These are phyloP conservation scores for Ocimum tenuiflorum DNA, from an alignment of 257 asterid species.

Conservation along the genomic window DNA sequence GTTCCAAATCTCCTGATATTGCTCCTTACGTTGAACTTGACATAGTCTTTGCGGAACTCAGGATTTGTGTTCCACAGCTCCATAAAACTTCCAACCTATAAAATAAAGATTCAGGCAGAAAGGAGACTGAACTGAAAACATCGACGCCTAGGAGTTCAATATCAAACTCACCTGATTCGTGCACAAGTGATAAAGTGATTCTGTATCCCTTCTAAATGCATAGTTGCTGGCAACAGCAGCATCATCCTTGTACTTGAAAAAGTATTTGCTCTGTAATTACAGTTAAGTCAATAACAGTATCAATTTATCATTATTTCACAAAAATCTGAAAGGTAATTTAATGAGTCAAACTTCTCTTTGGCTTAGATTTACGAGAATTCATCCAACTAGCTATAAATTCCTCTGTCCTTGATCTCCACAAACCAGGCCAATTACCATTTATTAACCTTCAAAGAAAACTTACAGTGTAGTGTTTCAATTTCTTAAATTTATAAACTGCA, in stretches of 20 bases:
- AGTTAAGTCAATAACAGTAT: constrained; percentile 16
- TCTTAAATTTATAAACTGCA: not conserved
- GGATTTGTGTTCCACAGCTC: constrained; percentile 61
- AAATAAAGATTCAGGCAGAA: not conserved
- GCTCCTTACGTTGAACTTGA: constrained; percentile 54
- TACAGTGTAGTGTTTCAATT: not conserved
- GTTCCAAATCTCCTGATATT: constrained; percentile 77
- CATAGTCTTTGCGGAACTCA: constrained; percentile 66
- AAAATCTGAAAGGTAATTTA: not conserved
- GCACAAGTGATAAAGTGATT: constrained; percentile 52
- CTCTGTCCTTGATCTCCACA: not conserved
- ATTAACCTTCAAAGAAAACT: not conserved
- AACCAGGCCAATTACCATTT: not conserved
- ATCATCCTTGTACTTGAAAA: constrained; percentile 55
- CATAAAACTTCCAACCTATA: constrained; percentile 63
- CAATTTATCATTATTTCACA: not conserved
- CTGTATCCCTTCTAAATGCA: constrained; percentile 47
- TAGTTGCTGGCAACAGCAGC: constrained; percentile 46
- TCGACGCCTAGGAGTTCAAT: not conserved
- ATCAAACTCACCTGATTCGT: constrained; percentile 44
- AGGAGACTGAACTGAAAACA: not conserved
- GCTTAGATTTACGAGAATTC: not conserved
- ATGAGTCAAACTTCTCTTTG: not conserved
- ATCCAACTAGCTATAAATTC: not conserved
- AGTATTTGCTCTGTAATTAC: constrained; percentile 57